phyloP scores from a whole-genome alignment of 805 yeast species.

The Saccharomyces mikatae region DNA sequence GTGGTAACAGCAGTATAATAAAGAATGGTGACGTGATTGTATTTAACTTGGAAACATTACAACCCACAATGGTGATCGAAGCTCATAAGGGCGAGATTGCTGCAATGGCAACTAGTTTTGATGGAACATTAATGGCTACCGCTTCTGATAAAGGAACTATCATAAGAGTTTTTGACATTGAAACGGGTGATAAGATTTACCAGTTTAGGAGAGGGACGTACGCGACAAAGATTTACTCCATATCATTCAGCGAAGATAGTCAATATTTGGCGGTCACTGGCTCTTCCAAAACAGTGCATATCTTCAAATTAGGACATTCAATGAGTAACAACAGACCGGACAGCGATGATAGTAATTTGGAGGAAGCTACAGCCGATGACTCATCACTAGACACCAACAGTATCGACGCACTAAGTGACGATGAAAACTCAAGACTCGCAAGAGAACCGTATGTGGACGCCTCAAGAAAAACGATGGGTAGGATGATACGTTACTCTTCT shows the following conservation, averaged over 20 bases:
- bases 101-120: constrained; percentile 52
- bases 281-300: constrained; percentile 86
- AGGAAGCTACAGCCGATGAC: constrained; percentile 19
- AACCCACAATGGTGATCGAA: constrained; percentile 60
- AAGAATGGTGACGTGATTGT: constrained; percentile 60
- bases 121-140: constrained; percentile 62
- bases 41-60: constrained; percentile 52
- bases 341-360: constrained; percentile 36
- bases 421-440: constrained; percentile 2
- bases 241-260: constrained; percentile 66
- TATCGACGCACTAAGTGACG: constrained; percentile 1
- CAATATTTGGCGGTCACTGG: constrained; percentile 73
- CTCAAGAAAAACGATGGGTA: constrained; percentile 61
- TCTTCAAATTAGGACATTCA: constrained; percentile 54
- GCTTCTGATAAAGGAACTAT: constrained; percentile 76
- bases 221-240: constrained; percentile 68
- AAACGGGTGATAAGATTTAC: constrained; percentile 52
- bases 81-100: constrained; percentile 69
- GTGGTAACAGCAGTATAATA: constrained; percentile 5
- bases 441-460: constrained; percentile 64
- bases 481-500: constrained; percentile 69
- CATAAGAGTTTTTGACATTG: constrained; percentile 56
- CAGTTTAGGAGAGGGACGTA: constrained; percentile 77
- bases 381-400: not conserved
- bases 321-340: not conserved